Evolutionary conservation across 192 early-diverging fungal genomes (phyloP).

Genomic region (Dissophora globulifera): DNA sequence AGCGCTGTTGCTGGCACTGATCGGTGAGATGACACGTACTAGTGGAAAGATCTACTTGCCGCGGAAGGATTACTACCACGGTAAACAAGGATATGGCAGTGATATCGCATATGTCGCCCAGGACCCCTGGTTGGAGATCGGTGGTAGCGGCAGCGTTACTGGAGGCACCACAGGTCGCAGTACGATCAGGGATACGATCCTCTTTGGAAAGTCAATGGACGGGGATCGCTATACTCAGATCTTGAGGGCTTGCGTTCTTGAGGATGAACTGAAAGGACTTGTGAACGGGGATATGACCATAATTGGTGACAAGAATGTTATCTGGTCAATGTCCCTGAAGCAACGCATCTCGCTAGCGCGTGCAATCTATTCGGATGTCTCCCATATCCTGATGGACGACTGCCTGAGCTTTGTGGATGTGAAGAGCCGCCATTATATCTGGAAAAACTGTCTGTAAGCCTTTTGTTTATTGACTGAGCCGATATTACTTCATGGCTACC

Average conservation of each 20-base stretch:
- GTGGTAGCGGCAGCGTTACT: constrained; percentile 29
- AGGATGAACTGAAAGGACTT: constrained; percentile 62
- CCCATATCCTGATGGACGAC: constrained; percentile 83
- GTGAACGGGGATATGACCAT: constrained; percentile 64
- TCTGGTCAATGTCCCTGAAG: constrained; percentile 88
- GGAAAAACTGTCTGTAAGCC: constrained; percentile 50
- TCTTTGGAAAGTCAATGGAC: constrained; percentile 65
- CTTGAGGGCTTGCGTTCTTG: constrained; percentile 67
- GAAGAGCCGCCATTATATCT: constrained; percentile 44
- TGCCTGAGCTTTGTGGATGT: constrained; percentile 91
- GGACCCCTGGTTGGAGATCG: constrained; percentile 58
- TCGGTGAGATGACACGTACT: constrained; percentile 48
- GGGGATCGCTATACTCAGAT: constrained; percentile 58
- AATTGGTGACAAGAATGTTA: constrained; percentile 67
- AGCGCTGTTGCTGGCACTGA: constrained; percentile 31
- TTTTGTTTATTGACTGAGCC: too few species aligned
- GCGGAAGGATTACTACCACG: constrained; percentile 49
- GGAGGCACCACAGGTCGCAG: constrained; percentile 66
- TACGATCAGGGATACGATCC: constrained; percentile 74
- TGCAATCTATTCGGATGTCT: constrained; percentile 77
- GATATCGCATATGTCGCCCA: constrained; percentile 63
- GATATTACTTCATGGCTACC: too few species aligned
- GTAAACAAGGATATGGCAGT: constrained; percentile 45
- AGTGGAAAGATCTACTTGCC: constrained; percentile 51
- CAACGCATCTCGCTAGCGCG: constrained; percentile 85